phyloP scores from a whole-genome alignment of 2,329 filamentous ascomycete species.

The Pyrenophora graminea region DNA sequence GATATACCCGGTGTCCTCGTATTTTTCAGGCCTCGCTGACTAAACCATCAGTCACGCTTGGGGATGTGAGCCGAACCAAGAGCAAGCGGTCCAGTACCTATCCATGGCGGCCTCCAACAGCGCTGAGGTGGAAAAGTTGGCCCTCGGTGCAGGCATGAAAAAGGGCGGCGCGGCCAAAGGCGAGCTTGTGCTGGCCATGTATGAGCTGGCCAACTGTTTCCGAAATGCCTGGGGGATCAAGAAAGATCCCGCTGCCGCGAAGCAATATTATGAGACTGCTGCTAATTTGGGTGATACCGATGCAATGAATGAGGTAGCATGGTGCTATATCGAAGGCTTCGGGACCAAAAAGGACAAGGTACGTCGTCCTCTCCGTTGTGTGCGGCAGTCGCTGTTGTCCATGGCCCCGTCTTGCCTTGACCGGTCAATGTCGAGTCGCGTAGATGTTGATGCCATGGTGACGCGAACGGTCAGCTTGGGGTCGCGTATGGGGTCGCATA shows the following conservation, averaged over 20 bases:
- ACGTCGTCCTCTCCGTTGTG: slow-evolving; percentile 3
- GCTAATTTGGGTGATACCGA: slow-evolving; percentile 96
- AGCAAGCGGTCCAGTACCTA: slow-evolving; percentile 79
- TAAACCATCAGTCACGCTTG: slow-evolving; percentile 74
- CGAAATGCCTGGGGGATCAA: slow-evolving; percentile 91
- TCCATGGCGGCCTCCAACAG: slow-evolving; percentile 89
- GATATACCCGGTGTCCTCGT: slow-evolving; percentile 5
- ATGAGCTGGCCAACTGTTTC: slow-evolving; percentile 91
- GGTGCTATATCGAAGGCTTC: slow-evolving; percentile 97
- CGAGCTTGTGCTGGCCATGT: slow-evolving; percentile 93
- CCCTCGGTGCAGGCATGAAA: slow-evolving; percentile 83
- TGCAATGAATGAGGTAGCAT: slow-evolving; percentile 95
- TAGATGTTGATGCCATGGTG: slow-evolving; percentile 21
- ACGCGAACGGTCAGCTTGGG: slow-evolving; percentile 33
- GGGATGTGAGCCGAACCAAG: slow-evolving; percentile 77
- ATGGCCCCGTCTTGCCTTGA: slow-evolving; percentile 20
- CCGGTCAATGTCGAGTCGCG: slow-evolving; percentile 28
- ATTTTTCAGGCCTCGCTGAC: slow-evolving; percentile 21
- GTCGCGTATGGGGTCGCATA: slow-evolving; percentile 18
- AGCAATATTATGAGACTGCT: slow-evolving; percentile 94
- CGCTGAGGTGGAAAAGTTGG: slow-evolving; percentile 81
- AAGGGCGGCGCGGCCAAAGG: slow-evolving; percentile 95
- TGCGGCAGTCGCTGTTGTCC: slow-evolving; percentile 10
- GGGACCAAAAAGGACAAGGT: slow-evolving; percentile 99
- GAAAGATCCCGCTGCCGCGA: slow-evolving; percentile 82